A percentile compares a stretch with the other conserved stretches of the same genome.
phyloP scores from a whole-genome alignment of 2,329 filamentous ascomycete genomes.

The Knufia petricola region DNA sequence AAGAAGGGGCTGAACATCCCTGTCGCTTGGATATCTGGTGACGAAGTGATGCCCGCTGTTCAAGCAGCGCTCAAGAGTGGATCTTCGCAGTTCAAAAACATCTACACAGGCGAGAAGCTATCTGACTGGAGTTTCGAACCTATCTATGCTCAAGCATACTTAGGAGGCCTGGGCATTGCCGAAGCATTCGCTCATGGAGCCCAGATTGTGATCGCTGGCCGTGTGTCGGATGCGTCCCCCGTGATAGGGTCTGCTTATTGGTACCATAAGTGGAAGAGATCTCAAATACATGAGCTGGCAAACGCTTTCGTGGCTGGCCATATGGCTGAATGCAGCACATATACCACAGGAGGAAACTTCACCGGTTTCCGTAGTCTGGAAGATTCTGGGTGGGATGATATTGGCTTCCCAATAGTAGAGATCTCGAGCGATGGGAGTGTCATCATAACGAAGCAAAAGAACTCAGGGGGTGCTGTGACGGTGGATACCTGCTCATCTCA shows the following conservation, averaged over 20 bases:
- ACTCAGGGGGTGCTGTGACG: conserved; percentile 33
- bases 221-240: conserved; percentile 37
- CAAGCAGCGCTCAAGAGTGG: conserved; percentile 26
- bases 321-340: conserved; percentile 34
- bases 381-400: conserved; percentile 34
- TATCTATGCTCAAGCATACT: conserved; percentile 27
- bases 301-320: conserved; percentile 33
- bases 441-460: conserved; percentile 37
- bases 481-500: conserved; percentile 45
- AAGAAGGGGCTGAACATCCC: conserved; percentile 34
- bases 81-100: conserved; percentile 31
- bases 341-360: conserved; percentile 37
- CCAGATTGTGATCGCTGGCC: conserved; percentile 37
- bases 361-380: conserved; percentile 34
- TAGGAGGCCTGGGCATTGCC: conserved; percentile 33
- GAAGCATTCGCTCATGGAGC: conserved; percentile 32
- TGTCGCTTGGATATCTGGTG: conserved; percentile 41
- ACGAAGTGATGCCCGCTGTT: conserved; percentile 33
- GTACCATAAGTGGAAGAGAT: conserved; percentile 35
- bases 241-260: conserved; percentile 35
- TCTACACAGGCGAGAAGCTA: conserved; percentile 31
- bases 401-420: conserved; percentile 39
- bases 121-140: conserved; percentile 31
- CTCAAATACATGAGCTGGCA: conserved; percentile 31
- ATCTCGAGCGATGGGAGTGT: conserved; percentile 33